These are phyloP conservation scores for Calycina marina DNA, from an alignment of 2,329 filamentous ascomycete species.

Conservation along the genomic window DNA sequence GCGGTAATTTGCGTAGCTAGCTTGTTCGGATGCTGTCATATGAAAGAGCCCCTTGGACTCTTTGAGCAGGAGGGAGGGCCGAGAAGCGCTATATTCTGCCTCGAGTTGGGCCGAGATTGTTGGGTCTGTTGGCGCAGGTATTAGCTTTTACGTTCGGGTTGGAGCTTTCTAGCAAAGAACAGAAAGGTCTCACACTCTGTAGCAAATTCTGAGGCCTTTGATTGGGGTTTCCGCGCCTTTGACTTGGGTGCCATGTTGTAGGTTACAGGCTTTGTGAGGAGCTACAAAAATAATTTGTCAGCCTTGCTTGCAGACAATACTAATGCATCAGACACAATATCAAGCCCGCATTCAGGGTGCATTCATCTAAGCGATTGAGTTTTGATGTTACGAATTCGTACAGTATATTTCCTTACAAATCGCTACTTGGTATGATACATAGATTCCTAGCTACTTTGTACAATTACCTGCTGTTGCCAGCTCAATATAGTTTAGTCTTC, in stretches of 20 bases:
- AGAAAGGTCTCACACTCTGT: constrained; percentile 17
- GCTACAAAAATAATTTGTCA: constrained; percentile 7
- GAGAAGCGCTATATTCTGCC: constrained; percentile 15
- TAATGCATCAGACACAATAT: background rate
- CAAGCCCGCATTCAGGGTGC: no score
- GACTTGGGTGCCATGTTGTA: constrained; percentile 17
- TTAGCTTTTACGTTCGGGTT: no score
- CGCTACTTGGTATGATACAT: no score
- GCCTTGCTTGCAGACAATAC: constrained; percentile 7
- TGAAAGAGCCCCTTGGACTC: constrained; percentile 12
- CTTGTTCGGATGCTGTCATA: constrained; percentile 14
- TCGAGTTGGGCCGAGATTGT: constrained; percentile 17
- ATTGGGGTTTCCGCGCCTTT: constrained; percentile 9
- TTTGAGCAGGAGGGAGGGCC: constrained; percentile 13
- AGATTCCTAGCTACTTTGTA: no score
- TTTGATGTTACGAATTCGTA: no score
- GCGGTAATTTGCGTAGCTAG: constrained; percentile 11
- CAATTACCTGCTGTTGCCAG: constrained; percentile 15
- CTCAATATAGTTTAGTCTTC: constrained; percentile 24
- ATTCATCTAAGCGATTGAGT: background rate
- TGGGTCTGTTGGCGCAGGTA: background rate
- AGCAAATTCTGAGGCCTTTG: constrained; percentile 9
- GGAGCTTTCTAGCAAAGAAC: no score
- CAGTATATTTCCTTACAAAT: no score
- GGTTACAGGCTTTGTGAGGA: constrained; percentile 4